Percentiles rank a stretch among this genome's conserved stretches.
Evolutionary conservation across 768 basidiomycete genomes (phyloP).

Genomic region (Calocybe indica): DNA sequence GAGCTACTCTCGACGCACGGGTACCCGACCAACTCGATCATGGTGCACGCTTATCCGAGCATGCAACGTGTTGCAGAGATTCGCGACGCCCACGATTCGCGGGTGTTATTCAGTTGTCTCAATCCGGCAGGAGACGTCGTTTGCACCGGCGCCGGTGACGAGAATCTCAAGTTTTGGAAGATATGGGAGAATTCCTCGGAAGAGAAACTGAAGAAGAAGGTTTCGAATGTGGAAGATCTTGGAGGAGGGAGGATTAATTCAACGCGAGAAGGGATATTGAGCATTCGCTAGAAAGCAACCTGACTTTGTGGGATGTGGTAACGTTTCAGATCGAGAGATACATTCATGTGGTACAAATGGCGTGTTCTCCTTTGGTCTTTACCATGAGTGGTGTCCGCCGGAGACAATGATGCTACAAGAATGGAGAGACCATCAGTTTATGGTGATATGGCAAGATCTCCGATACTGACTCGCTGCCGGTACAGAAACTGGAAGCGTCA

Average conservation of each 20-base stretch:
- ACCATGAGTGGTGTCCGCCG: slow-evolving; percentile 64
- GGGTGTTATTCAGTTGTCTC: slow-evolving; percentile 81
- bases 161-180: slow-evolving; percentile 96
- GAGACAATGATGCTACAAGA: slow-evolving; percentile 47
- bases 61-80: slow-evolving; percentile 79
- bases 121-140: slow-evolving; percentile 90
- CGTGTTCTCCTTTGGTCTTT: slow-evolving; percentile 8
- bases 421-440: neutral
- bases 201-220: slow-evolving; percentile 40
- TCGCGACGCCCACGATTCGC: slow-evolving; percentile 87
- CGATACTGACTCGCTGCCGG: slow-evolving; percentile 70
- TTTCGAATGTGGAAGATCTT: slow-evolving; percentile 25
- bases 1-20: slow-evolving; percentile 93
- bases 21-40: slow-evolving; percentile 81
- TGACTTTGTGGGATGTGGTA: neutral
- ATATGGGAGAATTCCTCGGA: slow-evolving; percentile 63
- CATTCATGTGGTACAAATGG: too few species aligned
- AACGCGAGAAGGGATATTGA: slow-evolving; percentile 44
- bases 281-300: slow-evolving; percentile 28
- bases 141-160: slow-evolving; percentile 89
- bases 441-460: neutral
- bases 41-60: slow-evolving; percentile 82
- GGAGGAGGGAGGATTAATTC: slow-evolving; percentile 37
- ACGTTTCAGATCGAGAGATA: too few species aligned
- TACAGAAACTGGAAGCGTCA: slow-evolving; percentile 74